Base-by-base conservation (phyloP, 371 early-diverging fungal genomes). In the Mycotypha africana region DNA sequence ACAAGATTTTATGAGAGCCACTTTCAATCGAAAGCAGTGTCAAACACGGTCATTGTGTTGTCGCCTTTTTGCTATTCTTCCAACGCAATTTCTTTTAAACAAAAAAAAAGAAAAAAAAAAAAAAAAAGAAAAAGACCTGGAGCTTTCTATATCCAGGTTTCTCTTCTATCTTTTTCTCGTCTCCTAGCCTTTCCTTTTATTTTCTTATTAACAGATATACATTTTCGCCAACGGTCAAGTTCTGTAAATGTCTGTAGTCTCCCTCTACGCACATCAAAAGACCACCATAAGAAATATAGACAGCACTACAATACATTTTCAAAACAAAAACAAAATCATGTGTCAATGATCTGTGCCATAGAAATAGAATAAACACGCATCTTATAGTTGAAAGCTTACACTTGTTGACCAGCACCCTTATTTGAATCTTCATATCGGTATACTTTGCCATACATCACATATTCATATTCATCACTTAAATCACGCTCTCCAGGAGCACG, bases 391-490 rank as follows among this genome's bases (percentile, higher is more conserved):
- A 38, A 25, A 26, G 28, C 87, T 77, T 81, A 89, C 85, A 90
- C 86, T 76, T 82, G 81, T 41, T 74, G 70, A 9, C 67, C 74
- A 35, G 60, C 51, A 23, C 58, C 48, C 52, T 57, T 57, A 38
- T 47, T 51, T 9, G 52, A 46, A 50, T 95, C 95, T 40, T 95
- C 95, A 60, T 83, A 94, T 66, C 91, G 83, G 76, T 91, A 97
- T 17, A 93, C 89, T 65, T 92, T 91, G 42, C 98, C 98, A 62
- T 85, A 88, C 95, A 95, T 95, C 20, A 97, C 97, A 63, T 97
- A 97, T 33, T 97, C 97, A 65, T 88, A 97, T 37, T 93, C 91
- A 42, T 96, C 96, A 7, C 92, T 91, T 58, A 96, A 60, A 38
- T 88, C 83, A 42, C 76, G 70, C 51, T 86, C 86, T 51, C 81